A percentile compares a stretch with the other conserved stretches of the same genome.
Evolutionary conservation across 169 alveolate species (phyloP).

Genomic region (Cyclospora cayetanensis): DNA sequence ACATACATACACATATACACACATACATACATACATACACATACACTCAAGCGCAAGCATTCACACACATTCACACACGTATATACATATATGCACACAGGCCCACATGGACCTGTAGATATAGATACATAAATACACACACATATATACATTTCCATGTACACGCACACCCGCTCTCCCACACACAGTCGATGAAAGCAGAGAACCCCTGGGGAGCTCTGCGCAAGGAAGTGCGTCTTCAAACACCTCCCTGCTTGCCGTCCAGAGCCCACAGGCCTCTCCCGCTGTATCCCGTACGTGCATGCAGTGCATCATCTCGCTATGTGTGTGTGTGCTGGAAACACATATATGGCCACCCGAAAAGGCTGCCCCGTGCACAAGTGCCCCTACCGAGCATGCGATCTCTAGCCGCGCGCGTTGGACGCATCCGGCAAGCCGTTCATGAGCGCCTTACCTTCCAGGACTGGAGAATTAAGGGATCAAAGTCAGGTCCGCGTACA

Average conservation of each 20-base stretch:
- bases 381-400: too few relatives aligned
- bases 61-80: not conserved
- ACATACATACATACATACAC: not conserved
- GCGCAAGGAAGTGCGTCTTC: not conserved
- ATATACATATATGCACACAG: not conserved
- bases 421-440: not conserved
- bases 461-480: constrained; percentile 18
- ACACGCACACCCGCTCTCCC: not conserved
- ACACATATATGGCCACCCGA: not conserved
- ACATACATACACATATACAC: not conserved
- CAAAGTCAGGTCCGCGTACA: constrained; percentile 60
- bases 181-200: not conserved
- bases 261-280: not conserved
- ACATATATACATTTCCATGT: not conserved
- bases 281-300: not conserved
- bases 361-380: not conserved
- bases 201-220: not conserved
- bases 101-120: not conserved
- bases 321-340: not conserved
- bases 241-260: not conserved
- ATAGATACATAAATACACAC: not conserved
- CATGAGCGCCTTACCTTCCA: not conserved
- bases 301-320: not conserved
- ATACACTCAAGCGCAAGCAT: not conserved
- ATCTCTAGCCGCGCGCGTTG: too few relatives aligned